Percentiles rank a stretch among this genome's conserved stretches.
Conservation (phyloP, 352 stramenopile genomes). For the Globisporangium spinosum region DNA sequence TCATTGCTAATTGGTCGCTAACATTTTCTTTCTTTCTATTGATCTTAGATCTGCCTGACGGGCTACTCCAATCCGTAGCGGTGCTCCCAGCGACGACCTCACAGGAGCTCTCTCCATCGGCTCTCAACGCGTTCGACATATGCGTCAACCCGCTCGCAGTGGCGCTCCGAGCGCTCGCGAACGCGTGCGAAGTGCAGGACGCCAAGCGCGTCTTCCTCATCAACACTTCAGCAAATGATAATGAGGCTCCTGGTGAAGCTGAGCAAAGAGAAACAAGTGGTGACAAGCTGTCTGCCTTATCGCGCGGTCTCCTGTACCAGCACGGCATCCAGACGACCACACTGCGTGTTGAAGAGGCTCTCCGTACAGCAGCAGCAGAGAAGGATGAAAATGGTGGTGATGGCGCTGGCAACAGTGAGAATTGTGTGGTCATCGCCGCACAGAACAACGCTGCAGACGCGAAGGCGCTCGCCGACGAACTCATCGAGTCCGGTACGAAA, state of each 20-base stretch:
- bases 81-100: conserved; percentile 10
- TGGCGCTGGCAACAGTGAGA: conserved; percentile 14
- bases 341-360: conserved; percentile 1
- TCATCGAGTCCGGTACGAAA: conserved; percentile 29
- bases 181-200: conserved; percentile 3
- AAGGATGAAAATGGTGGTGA: not conserved
- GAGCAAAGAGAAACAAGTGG: not conserved
- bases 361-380: not conserved
- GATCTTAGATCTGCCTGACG: conserved; percentile 5
- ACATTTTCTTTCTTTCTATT: not conserved
- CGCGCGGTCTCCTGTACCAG: conserved; percentile 29
- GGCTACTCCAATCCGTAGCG: conserved; percentile 11
- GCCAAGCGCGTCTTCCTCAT: conserved; percentile 8
- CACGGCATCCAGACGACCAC: conserved; percentile 30
- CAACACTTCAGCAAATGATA: not conserved
- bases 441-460: conserved; percentile 19
- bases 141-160: conserved; percentile 16
- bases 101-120: not conserved
- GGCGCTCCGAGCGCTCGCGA: conserved; percentile 9
- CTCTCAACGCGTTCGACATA: conserved; percentile 16
- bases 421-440: conserved; percentile 29
- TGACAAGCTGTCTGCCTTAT: not conserved
- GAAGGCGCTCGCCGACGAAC: conserved; percentile 6
- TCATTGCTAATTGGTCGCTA: not conserved
- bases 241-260: not conserved